Evolutionary conservation across 768 basidiomycete species (phyloP).

Genomic region (Panus rudis): DNA sequence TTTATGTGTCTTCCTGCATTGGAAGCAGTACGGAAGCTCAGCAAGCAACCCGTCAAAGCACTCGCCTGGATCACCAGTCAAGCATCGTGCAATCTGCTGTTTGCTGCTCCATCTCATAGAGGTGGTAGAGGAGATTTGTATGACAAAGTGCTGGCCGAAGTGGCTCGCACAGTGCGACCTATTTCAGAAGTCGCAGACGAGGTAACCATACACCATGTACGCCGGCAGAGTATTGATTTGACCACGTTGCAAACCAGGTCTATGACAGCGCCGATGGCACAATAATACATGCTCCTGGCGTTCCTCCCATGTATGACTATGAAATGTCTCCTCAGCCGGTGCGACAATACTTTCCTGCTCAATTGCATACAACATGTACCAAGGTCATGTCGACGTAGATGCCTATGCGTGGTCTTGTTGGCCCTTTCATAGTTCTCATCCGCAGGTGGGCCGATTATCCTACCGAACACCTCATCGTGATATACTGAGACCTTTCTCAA

Average conservation of each 20-base stretch:
- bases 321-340: slow-evolving; percentile 7
- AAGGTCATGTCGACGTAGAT: neutral
- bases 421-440: neutral
- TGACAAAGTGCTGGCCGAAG: neutral
- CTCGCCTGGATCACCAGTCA: neutral
- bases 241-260: neutral
- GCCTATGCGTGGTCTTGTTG: neutral
- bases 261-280: neutral
- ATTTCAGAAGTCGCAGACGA: neutral
- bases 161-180: neutral
- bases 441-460: neutral
- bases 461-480: neutral
- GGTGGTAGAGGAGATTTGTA: neutral
- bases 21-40: neutral
- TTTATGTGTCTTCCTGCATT: neutral
- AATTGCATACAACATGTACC: neutral
- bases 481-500: neutral
- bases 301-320: slow-evolving; percentile 7
- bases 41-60: neutral
- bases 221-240: neutral
- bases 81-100: neutral
- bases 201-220: neutral
- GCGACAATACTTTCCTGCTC: neutral
- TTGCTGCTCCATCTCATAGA: neutral
- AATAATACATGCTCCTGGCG: neutral